These are phyloP conservation scores for Plectosphaerella cucumerina DNA, from an alignment of 2,329 filamentous ascomycete genomes.

Conservation along the genomic window DNA sequence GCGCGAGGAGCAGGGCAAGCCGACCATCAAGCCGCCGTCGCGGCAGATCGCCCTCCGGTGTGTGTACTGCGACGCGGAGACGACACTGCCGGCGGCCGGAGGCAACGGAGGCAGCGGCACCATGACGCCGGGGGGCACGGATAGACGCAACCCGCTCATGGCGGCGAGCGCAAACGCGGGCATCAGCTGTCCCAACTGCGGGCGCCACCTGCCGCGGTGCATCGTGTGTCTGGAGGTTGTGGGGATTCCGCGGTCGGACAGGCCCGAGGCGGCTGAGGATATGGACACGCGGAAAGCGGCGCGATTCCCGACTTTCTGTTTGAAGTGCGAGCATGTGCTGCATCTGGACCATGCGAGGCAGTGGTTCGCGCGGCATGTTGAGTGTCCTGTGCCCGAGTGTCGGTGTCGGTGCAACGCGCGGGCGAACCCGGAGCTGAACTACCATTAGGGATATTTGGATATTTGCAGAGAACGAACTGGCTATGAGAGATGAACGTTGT, in stretches of 20 bases:
- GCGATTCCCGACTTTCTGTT: constrained; percentile 64
- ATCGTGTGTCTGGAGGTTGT: constrained; percentile 65
- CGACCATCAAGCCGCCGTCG: constrained; percentile 60
- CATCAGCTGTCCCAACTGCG: constrained; percentile 63
- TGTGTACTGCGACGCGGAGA: constrained; percentile 67
- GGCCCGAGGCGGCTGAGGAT: constrained; percentile 47
- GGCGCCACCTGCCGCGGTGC: constrained; percentile 62
- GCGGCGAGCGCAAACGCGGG: constrained; percentile 55
- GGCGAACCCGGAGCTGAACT: constrained; percentile 55
- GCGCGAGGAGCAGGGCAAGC: constrained; percentile 48
- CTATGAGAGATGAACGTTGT: neutral
- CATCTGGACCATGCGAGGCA: constrained; percentile 63
- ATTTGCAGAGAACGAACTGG: neutral
- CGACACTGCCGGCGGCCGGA: constrained; percentile 24
- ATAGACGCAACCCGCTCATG: constrained; percentile 51
- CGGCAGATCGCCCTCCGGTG: constrained; percentile 73
- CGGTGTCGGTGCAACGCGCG: constrained; percentile 60
- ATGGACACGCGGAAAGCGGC: constrained; percentile 42
- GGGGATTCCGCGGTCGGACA: constrained; percentile 58
- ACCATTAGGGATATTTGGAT: constrained; percentile 26
- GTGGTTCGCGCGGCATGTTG: constrained; percentile 62
- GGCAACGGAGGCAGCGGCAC: constrained; percentile 1
- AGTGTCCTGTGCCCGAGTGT: constrained; percentile 67
- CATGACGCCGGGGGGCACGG: constrained; percentile 11
- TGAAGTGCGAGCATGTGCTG: constrained; percentile 63